phyloP scores from a whole-genome alignment of 306 rosid genomes.

The Gastrolobium bilobum region DNA sequence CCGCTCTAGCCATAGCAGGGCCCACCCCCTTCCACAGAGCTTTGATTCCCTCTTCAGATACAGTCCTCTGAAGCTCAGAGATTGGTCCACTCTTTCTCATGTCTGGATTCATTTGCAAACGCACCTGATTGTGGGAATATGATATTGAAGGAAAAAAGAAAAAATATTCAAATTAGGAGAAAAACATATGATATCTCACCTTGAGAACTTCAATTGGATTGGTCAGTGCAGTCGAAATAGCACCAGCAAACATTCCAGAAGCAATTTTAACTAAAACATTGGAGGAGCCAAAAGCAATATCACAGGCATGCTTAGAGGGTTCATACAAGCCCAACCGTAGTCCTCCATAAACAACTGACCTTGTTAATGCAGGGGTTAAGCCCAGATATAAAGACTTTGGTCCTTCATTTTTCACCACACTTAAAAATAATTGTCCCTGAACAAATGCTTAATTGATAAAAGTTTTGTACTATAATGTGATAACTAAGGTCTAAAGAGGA shows the following conservation, averaged over 20 bases:
- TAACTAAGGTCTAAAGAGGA: slow-evolving; percentile 46
- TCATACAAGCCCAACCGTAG: slow-evolving; percentile 96
- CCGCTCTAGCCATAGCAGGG: slow-evolving; percentile 97
- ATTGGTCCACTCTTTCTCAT: slow-evolving; percentile 66
- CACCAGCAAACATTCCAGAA: slow-evolving; percentile 87
- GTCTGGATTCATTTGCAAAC: slow-evolving; percentile 88
- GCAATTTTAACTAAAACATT: slow-evolving; percentile 85
- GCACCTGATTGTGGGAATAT: slow-evolving; percentile 72
- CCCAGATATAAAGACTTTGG: slow-evolving; percentile 88
- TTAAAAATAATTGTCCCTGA: slow-evolving; percentile 76
- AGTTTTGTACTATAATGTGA: slow-evolving; percentile 37
- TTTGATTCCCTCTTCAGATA: slow-evolving; percentile 81
- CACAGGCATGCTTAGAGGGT: slow-evolving; percentile 88
- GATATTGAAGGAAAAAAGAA: slow-evolving; percentile 43
- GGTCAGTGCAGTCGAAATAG: slow-evolving; percentile 84
- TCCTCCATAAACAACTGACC: slow-evolving; percentile 95
- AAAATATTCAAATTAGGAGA: slow-evolving; percentile 18
- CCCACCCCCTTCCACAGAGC: slow-evolving; percentile 96
- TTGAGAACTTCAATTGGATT: slow-evolving; percentile 95
- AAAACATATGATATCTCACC: slow-evolving; percentile 56
- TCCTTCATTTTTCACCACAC: slow-evolving; percentile 78
- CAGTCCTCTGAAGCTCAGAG: slow-evolving; percentile 67
- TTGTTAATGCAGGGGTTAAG: slow-evolving; percentile 86
- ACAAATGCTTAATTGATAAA: slow-evolving; percentile 49
- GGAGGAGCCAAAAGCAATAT: slow-evolving; percentile 82